Evolutionary conservation across 1,284 basidiomycete species (phyloP), one percentile per base, ranked within the genome.

Genomic region (Cutaneotrichosporon curvatum): DNA sequence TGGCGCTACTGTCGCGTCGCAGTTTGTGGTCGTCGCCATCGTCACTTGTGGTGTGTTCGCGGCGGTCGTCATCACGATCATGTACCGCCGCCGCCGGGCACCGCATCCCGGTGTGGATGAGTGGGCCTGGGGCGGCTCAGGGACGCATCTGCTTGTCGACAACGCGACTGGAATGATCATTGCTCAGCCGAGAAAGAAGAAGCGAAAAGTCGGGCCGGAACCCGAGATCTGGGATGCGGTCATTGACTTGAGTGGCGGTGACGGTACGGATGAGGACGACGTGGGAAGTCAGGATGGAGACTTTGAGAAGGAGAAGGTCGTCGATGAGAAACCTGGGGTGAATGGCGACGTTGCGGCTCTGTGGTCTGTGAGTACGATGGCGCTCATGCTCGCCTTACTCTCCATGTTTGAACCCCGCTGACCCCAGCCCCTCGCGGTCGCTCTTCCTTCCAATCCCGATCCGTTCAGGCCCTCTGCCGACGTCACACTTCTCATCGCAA

Each of bases 21-120:
- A 62, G 41, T 51, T 54, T 14, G 50, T 60, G 33, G 55, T 62
- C 12, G 55, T 62, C 34, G 59, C 59, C 20, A 41, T 62, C 12
- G 55, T 62, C 11, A 57, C 57, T 9, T 55, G 51, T 32, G 57
- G 49, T 15, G 50, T 62, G 10, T 46, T 62, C 34, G 41, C 51
- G 19, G 53, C 48, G 4, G 53, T 40, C n/a, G 46, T 61, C 20
- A 33, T 55, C n/a, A 48, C 50, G 5, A 31, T 61, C 41, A 40
- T 58, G 33, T 51, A 49, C 39, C 51, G 59, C 33, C 44, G 57
- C 20, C 43, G 46, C 7, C 43, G 58, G 35, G 25, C 25, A 7
- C 25, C 25, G 12, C 25, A 25, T 50, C 30, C 40, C 42, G 43
- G 42, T 48, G 19, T 39, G 35, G 15, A 36, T 33, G 21, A 32